Base-by-base conservation (phyloP, 2,329 filamentous ascomycete genomes). In the Zymoseptoria tritici region DNA sequence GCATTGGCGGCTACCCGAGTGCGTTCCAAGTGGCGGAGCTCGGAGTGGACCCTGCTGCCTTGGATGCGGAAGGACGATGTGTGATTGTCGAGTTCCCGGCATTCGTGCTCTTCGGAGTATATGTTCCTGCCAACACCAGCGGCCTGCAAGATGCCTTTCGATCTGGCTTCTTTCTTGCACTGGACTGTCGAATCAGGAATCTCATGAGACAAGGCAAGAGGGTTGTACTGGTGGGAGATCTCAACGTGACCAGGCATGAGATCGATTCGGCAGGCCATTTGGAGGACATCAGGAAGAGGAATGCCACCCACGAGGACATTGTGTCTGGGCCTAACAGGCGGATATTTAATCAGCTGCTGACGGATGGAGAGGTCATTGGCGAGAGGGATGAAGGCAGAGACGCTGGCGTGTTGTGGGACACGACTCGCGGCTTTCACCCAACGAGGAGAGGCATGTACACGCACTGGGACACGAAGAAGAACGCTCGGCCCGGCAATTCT, bases 401-500 rank as follows among this genome's bases (percentile, higher is more conserved):
- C 70, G 68, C 80, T 11, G 84, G 90, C 2, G 83, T 92, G 1
- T 77, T 97, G 49, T 90, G 88, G 82, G 94, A 99, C 75, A 79
- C 95, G 19, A 92, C 89, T 67, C 84, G 94, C 54, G 83, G 83
- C 24, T 95, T 92, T 70, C 89, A 97, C 70, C 88, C 90, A 0
- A 76, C 79, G n/a, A 83, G 94, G 49, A 79, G 80, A 62, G 91
- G 91, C 62, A 97, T 99, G 94, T 97, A 91, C 73, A 97, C 94
- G 0, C 96, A 93, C 73, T 97, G 93, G 93, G 91, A 97, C 64
- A 92, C 90, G 55, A 92, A 89, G 72, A 89, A 91, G 70, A 97
- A 97, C 74, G 90, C 90, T n/a, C 82, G 94, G n/a, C 93, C 93
- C 2, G 91, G 90, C 2, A 97, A 97, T 72, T 95, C 88, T 73